Evolutionary conservation across 176 grass and related monocot species (phyloP).

Genomic region (Zoysia japonica): DNA sequence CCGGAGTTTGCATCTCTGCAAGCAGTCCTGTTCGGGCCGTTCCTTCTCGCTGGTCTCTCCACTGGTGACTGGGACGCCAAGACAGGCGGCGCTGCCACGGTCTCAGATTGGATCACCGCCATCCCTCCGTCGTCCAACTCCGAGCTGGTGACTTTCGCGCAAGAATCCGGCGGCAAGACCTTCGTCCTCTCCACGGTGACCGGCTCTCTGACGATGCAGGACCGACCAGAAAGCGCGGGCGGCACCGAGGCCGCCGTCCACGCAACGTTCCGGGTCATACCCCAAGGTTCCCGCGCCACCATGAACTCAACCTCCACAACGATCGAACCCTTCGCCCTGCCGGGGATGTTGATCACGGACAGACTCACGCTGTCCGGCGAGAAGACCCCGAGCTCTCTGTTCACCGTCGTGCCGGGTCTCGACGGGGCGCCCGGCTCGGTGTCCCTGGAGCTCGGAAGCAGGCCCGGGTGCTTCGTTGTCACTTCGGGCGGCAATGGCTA

Average conservation of each 20-base stretch:
- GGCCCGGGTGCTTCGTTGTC: constrained; percentile 67
- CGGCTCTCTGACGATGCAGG: constrained; percentile 70
- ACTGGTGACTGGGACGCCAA: constrained; percentile 72
- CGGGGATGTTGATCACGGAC: constrained; percentile 63
- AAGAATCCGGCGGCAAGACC: constrained; percentile 39
- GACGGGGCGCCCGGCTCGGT: constrained; percentile 46
- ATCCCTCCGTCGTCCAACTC: constrained; percentile 62
- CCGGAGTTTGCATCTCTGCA: constrained; percentile 58
- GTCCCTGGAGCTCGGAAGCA: constrained; percentile 60
- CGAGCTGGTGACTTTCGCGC: constrained; percentile 60
- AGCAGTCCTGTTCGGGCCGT: constrained; percentile 82
- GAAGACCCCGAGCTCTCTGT: constrained; percentile 24
- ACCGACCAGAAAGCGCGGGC: constrained; percentile 41
- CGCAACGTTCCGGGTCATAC: constrained; percentile 61
- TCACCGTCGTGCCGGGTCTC: constrained; percentile 57
- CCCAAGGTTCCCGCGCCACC: background rate
- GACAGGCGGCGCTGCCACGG: constrained; percentile 35
- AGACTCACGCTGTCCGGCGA: constrained; percentile 43
- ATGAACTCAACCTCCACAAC: constrained; percentile 3
- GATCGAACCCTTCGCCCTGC: constrained; percentile 77
- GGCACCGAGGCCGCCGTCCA: constrained; percentile 63
- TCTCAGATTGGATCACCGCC: constrained; percentile 72
- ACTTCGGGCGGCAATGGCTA: background rate
- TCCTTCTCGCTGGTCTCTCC: constrained; percentile 82
- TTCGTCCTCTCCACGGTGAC: constrained; percentile 63